phyloP scores from a whole-genome alignment of 169 alveolate genomes.

The Cryptosporidium bovis region DNA sequence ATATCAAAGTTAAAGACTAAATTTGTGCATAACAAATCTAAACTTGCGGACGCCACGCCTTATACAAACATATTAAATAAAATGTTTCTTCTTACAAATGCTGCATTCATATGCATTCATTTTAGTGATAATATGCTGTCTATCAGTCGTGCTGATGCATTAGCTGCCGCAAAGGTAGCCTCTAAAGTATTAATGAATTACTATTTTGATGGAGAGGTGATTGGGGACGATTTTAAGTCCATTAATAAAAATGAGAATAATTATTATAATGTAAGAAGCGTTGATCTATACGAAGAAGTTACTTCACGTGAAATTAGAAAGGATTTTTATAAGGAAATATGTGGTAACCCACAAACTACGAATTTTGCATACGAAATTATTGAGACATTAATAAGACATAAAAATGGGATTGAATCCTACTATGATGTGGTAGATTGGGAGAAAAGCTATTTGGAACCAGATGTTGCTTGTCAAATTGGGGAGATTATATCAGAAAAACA shows the following conservation, averaged over 20 bases:
- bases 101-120: conserved; percentile 18
- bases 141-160: conserved; percentile 1
- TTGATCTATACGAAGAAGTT: background rate
- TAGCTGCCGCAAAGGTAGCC: conserved; percentile 21
- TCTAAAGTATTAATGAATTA: conserved; percentile 10
- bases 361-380: background rate
- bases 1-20: background rate
- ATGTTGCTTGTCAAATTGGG: conserved; percentile 23
- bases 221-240: background rate
- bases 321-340: background rate
- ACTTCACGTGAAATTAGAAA: background rate
- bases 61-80: background rate
- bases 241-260: background rate
- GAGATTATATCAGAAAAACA: too few relatives aligned
- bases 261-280: background rate
- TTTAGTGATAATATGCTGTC: conserved; percentile 1
- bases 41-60: background rate
- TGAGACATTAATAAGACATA: background rate
- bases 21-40: background rate
- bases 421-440: conserved; percentile 9
- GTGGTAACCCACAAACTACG: background rate
- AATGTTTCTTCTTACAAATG: conserved; percentile 34
- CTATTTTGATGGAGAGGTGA: conserved; percentile 17
- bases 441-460: background rate
- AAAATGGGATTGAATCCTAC: background rate